Percentiles rank a stretch among this genome's conserved stretches.
Conservation (phyloP, 2,329 filamentous ascomycete species). For the Colletotrichum sidae region DNA sequence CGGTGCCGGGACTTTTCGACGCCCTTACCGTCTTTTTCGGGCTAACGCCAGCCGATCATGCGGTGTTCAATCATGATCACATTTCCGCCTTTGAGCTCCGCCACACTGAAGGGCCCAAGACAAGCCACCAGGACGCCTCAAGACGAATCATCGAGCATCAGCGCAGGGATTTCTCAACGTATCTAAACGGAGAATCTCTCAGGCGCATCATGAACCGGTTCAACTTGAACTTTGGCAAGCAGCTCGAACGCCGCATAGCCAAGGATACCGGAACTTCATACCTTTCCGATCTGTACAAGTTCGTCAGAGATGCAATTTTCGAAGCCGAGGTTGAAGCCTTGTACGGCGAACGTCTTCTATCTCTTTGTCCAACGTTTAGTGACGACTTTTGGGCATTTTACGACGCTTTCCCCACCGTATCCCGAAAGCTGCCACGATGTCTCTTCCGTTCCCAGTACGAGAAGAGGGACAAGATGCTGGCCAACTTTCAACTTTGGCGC, state of each 20-base stretch:
- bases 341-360: conserved; percentile 19
- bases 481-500: conserved; percentile 18
- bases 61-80: conserved; percentile 23
- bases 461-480: conserved; percentile 17
- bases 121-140: conserved; percentile 14
- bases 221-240: background rate
- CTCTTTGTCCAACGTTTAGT: conserved; percentile 18
- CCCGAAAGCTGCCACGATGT: conserved; percentile 22
- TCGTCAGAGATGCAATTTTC: conserved; percentile 17
- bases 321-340: conserved; percentile 24
- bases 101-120: background rate
- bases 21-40: conserved; percentile 28
- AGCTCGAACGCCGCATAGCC: background rate
- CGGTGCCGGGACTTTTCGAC: conserved; percentile 21
- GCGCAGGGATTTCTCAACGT: conserved; percentile 19
- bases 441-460: conserved; percentile 21
- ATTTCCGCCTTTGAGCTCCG: conserved; percentile 17
- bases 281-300: conserved; percentile 19
- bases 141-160: conserved; percentile 33
- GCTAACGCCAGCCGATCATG: conserved; percentile 4
- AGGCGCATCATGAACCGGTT: conserved; percentile 19
- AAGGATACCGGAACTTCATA: background rate
- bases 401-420: conserved; percentile 24
- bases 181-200: conserved; percentile 22
- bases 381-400: conserved; percentile 32